phyloP scores from a whole-genome alignment of 108 stramenopile species.

The Chaetoceros tenuissimus region DNA sequence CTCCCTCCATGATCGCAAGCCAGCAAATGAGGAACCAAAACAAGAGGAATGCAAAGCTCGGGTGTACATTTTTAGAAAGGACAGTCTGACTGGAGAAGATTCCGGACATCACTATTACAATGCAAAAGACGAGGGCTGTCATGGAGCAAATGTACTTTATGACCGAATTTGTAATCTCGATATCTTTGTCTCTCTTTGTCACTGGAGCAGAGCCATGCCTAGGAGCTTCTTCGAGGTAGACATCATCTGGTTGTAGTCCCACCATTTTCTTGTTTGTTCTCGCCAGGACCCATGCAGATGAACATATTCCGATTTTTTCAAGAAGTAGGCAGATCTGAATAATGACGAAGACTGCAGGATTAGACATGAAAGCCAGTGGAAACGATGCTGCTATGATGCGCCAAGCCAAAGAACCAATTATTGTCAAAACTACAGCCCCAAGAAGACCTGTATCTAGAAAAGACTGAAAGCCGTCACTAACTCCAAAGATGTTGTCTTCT shows the following conservation, averaged over 20 bases:
- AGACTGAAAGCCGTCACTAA: constrained; percentile 20
- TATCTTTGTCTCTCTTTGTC: not conserved
- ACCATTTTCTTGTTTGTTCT: constrained; percentile 3
- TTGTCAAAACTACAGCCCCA: constrained; percentile 28
- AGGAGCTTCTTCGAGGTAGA: no score
- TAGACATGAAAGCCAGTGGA: constrained; percentile 26
- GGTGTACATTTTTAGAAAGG: constrained; percentile 18
- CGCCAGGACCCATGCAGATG: constrained; percentile 15
- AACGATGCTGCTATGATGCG: constrained; percentile 26
- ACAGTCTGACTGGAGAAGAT: constrained; percentile 24
- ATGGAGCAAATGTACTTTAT: constrained; percentile 16
- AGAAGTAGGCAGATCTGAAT: constrained; percentile 24
- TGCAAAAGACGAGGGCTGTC: constrained; percentile 21
- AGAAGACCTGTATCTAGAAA: constrained; percentile 33
- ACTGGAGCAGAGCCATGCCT: not conserved
- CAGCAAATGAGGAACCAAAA: constrained; percentile 19
- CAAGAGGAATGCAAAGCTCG: constrained; percentile 18
- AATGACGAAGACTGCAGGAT: constrained; percentile 24
- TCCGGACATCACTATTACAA: no score
- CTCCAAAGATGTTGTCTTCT: constrained; percentile 21
- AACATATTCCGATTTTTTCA: constrained; percentile 17
- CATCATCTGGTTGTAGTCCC: constrained; percentile 14
- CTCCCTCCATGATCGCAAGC: constrained; percentile 23
- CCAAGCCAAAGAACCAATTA: constrained; percentile 29
- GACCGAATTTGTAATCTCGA: not conserved